Percentiles rank a stretch among this genome's conserved stretches.
These are phyloP conservation scores for Plantago major DNA, from an alignment of 257 asterid genomes.

Conservation along the genomic window DNA sequence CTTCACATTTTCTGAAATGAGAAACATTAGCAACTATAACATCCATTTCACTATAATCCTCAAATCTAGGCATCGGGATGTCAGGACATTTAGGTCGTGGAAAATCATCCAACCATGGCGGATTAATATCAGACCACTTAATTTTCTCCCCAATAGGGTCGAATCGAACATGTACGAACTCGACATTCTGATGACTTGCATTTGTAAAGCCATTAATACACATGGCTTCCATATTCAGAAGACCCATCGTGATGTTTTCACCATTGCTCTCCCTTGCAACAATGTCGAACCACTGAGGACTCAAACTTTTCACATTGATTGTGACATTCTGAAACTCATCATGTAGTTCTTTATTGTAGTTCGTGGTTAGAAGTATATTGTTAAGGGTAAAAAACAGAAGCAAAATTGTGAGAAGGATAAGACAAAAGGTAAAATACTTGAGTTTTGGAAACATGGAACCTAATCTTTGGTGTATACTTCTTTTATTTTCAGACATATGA, in stretches of 20 bases:
- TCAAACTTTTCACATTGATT: constrained; percentile 11
- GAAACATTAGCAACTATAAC: constrained; percentile 54
- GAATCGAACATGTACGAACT: constrained; percentile 36
- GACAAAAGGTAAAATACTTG: constrained; percentile 28
- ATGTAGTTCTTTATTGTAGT: constrained; percentile 26
- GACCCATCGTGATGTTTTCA: constrained; percentile 27
- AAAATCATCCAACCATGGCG: constrained; percentile 44
- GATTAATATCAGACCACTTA: constrained; percentile 53
- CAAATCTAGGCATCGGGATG: constrained; percentile 62
- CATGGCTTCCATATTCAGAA: constrained; percentile 20
- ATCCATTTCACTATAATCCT: constrained; percentile 43
- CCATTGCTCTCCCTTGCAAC: constrained; percentile 27
- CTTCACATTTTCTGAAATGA: constrained; percentile 16
- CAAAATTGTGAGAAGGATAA: constrained; percentile 34
- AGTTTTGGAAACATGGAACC: constrained; percentile 33
- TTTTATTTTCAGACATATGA: constrained; percentile 6
- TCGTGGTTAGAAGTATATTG: constrained; percentile 30
- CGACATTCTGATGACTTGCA: constrained; percentile 12
- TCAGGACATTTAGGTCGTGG: constrained; percentile 43
- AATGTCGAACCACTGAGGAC: constrained; percentile 33
- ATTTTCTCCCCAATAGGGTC: constrained; percentile 32
- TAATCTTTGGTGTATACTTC: not conserved
- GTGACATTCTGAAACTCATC: constrained; percentile 23
- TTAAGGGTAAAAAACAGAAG: constrained; percentile 35
- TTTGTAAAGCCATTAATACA: not conserved